Conservation (phyloP, 805 yeast genomes). For the Candida taoyuanica region DNA sequence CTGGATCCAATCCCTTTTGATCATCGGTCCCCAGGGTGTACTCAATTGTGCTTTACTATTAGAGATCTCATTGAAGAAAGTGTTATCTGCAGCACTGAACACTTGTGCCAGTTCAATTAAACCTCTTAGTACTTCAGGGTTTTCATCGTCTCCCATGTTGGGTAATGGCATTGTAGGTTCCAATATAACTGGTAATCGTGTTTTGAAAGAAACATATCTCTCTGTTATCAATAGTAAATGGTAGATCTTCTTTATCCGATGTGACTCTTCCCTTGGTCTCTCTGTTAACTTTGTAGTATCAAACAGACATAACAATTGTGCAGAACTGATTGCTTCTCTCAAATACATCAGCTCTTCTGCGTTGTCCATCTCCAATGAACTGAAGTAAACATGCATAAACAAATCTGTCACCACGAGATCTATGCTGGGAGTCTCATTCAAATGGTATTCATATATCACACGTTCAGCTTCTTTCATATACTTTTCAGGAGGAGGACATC, state of each 20-base stretch:
- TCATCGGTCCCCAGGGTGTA: constrained; percentile 3
- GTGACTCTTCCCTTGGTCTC: constrained; percentile 15
- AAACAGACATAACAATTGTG: constrained; percentile 19
- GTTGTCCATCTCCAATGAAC: constrained; percentile 7
- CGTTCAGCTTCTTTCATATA: constrained; percentile 20
- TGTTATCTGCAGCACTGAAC: constrained; percentile 20
- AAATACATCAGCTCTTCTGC: constrained; percentile 17
- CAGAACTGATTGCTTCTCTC: constrained; percentile 21
- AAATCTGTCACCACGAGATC: constrained; percentile 14
- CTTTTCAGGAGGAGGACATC: constrained; percentile 14
- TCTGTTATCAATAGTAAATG: constrained; percentile 22
- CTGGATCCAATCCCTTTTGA: constrained; percentile 18
- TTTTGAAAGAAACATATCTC: constrained; percentile 19
- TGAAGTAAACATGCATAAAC: constrained; percentile 19
- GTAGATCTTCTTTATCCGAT: constrained; percentile 21
- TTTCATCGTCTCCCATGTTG: constrained; percentile 21
- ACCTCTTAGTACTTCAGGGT: constrained; percentile 22
- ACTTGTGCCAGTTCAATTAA: constrained; percentile 22
- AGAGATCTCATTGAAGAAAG: constrained; percentile 18
- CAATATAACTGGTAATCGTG: constrained; percentile 18
- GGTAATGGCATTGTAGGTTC: constrained; percentile 22
- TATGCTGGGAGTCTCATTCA: constrained; percentile 10
- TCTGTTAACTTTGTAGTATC: constrained; percentile 10
- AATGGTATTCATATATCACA: constrained; percentile 12
- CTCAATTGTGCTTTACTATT: not conserved